Evolutionary conservation across 352 stramenopile species (phyloP).

Genomic region (Phytophthora pini): DNA sequence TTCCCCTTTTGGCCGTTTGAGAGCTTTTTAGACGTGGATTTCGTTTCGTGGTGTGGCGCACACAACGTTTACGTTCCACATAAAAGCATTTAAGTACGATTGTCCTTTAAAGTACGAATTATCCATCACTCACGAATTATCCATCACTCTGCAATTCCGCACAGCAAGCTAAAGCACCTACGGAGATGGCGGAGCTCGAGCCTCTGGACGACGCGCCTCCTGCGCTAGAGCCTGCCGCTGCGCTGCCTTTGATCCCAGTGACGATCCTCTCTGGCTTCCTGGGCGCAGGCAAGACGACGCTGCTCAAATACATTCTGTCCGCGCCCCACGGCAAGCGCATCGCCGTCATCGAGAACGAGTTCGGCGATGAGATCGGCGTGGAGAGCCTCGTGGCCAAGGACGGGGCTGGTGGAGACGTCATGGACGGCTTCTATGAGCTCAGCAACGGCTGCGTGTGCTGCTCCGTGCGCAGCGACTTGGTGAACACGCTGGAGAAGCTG

Average conservation of each 20-base stretch:
- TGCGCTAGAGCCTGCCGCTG: conserved; percentile 10
- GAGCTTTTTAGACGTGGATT: conserved; percentile 29
- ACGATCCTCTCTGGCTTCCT: conserved; percentile 97
- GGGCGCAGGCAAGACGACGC: conserved; percentile 96
- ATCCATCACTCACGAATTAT: conserved; percentile 1
- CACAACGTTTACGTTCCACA: conserved; percentile 16
- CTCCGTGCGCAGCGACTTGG: conserved; percentile 93
- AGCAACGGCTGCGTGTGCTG: conserved; percentile 99
- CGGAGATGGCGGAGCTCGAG: conserved; percentile 8
- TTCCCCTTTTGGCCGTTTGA: conserved; percentile 15
- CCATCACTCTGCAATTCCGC: conserved; percentile 5
- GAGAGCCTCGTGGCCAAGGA: conserved; percentile 92
- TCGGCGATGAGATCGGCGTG: conserved; percentile 96
- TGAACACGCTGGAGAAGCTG: conserved; percentile 86
- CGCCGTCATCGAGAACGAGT: conserved; percentile 99
- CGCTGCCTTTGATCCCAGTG: conserved; percentile 71
- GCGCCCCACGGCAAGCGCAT: conserved; percentile 94
- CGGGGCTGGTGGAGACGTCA: conserved; percentile 60
- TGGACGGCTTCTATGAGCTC: conserved; percentile 94
- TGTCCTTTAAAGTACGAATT: conserved; percentile 1
- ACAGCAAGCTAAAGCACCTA: neutral
- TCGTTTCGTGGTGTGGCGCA: conserved; percentile 22
- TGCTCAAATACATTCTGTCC: conserved; percentile 97
- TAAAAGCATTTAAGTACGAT: neutral
- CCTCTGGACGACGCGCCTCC: conserved; percentile 21